Percentiles rank a stretch among this genome's conserved stretches.
Conservation (phyloP, 2,329 filamentous ascomycete genomes). For the Tricladium varicosporioides region DNA sequence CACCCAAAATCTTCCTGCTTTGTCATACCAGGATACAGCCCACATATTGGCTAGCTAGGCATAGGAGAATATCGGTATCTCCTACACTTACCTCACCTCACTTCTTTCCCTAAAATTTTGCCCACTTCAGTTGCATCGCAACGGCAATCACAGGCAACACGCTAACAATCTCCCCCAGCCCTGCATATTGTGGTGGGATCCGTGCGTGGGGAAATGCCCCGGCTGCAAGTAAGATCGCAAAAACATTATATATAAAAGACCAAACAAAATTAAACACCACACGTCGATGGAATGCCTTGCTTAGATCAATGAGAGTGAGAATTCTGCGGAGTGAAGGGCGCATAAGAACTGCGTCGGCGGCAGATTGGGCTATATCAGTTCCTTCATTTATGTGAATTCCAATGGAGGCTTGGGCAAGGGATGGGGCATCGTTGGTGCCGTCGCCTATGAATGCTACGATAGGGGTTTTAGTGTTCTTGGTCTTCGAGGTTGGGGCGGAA, state of each 20-base stretch:
- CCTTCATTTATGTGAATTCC: conserved; percentile 65
- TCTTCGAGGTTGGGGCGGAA: not conserved
- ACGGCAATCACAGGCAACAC: conserved; percentile 56
- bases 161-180: conserved; percentile 64
- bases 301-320: conserved; percentile 54
- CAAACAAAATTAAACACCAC: conserved; percentile 62
- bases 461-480: too few species aligned
- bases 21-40: too few species aligned
- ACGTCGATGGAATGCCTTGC: conserved; percentile 36
- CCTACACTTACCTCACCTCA: too few species aligned
- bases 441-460: conserved; percentile 71
- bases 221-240: conserved; percentile 58
- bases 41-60: too few species aligned
- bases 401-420: conserved; percentile 67
- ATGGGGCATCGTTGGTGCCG: conserved; percentile 76
- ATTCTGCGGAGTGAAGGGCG: conserved; percentile 54
- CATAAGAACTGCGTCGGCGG: conserved; percentile 69
- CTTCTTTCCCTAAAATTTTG: not conserved
- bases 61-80: too few species aligned
- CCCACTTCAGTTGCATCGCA: conserved; percentile 12
- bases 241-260: conserved; percentile 60
- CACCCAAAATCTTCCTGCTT: too few species aligned
- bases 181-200: conserved; percentile 56
- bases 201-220: conserved; percentile 55
- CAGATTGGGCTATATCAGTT: conserved; percentile 63